phyloP scores from a whole-genome alignment of 305 asterid species.

The Fraxinus baroniana region DNA sequence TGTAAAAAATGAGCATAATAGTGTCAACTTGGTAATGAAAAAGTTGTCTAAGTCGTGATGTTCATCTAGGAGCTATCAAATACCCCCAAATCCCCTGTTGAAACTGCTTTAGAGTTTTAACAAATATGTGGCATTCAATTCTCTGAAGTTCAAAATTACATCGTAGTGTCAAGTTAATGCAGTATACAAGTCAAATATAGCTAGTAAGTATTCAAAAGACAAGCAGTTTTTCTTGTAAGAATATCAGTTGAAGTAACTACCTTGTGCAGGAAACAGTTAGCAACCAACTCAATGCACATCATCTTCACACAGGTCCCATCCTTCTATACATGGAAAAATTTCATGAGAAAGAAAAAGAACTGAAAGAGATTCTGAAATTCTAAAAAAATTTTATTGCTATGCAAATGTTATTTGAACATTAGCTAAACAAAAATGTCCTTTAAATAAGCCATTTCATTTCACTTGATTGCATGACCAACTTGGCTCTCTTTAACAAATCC shows the following conservation, averaged over 20 bases:
- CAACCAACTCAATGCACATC: conserved; percentile 93
- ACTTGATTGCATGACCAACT: background rate
- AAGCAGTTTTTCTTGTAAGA: background rate
- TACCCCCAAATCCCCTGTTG: background rate
- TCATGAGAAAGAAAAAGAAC: background rate
- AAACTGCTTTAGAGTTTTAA: background rate
- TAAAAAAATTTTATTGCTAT: background rate
- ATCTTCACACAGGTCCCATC: conserved; percentile 48
- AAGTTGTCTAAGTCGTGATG: background rate
- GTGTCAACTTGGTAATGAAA: background rate
- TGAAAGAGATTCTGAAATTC: background rate
- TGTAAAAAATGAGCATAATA: background rate
- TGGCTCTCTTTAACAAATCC: background rate
- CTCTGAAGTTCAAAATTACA: background rate
- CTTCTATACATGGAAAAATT: conserved; percentile 30
- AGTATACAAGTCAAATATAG: background rate
- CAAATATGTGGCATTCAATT: background rate
- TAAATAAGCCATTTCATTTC: background rate
- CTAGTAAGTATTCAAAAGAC: background rate
- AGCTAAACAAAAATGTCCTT: background rate
- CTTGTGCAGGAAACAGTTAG: conserved; percentile 89
- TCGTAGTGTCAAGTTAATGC: background rate
- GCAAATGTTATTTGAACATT: background rate
- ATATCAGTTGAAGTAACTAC: conserved; percentile 40
- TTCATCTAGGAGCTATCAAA: background rate